These are phyloP conservation scores for Chaetomium globosum DNA, from an alignment of 2,329 filamentous ascomycete species.

Conservation along the genomic window DNA sequence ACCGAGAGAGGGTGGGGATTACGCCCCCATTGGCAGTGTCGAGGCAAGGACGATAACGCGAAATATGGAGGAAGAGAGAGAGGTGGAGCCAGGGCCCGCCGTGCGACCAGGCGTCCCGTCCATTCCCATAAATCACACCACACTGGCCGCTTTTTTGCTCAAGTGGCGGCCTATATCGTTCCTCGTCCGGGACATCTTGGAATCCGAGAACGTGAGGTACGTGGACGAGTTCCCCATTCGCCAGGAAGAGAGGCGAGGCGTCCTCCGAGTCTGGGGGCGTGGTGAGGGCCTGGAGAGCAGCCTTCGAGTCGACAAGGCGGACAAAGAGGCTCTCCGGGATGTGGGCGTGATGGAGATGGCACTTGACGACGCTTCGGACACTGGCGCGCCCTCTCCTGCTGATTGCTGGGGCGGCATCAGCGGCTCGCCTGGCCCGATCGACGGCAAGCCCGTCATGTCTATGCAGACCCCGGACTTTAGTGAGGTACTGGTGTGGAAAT, in stretches of 20 bases:
- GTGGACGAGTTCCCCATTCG: constrained; percentile 75
- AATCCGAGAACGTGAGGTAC: constrained; percentile 54
- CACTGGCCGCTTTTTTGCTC: constrained; percentile 80
- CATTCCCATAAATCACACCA: constrained; percentile 85
- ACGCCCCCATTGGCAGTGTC: constrained; percentile 30
- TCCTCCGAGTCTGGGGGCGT: constrained; percentile 74
- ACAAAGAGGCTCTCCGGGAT: constrained; percentile 47
- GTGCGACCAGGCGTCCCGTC: constrained; percentile 64
- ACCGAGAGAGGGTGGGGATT: constrained; percentile 36
- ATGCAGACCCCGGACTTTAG: constrained; percentile 60
- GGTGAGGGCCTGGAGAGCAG: constrained; percentile 72
- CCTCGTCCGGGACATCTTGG: constrained; percentile 59
- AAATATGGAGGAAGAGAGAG: constrained; percentile 52
- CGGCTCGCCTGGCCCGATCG: constrained; percentile 48
- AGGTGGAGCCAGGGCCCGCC: constrained; percentile 55
- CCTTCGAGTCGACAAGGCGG: constrained; percentile 43
- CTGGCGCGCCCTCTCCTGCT: constrained; percentile 57
- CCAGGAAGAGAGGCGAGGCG: constrained; percentile 71
- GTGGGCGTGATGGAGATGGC: constrained; percentile 42
- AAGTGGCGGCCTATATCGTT: constrained; percentile 69
- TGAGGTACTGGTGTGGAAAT: constrained; percentile 52
- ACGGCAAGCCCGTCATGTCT: constrained; percentile 42
- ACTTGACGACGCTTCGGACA: constrained; percentile 50
- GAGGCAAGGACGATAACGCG: constrained; percentile 43
- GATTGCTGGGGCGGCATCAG: constrained; percentile 64